Evolutionary conservation across 2,329 filamentous ascomycete species (phyloP).

Genomic region (Diaporthe sp.): DNA sequence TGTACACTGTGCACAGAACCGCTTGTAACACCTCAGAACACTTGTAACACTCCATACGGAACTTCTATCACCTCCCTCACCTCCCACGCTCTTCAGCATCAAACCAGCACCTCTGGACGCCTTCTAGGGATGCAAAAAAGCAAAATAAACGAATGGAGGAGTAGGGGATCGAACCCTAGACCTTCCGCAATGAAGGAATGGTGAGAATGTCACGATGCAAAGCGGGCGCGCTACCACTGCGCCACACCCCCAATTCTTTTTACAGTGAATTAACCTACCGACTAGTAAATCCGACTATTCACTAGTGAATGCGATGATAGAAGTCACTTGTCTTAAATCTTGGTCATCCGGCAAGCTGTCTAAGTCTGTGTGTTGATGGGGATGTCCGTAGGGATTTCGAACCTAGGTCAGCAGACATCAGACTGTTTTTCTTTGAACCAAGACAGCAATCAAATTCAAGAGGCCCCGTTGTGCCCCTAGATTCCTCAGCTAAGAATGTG

Average conservation of each 20-base stretch:
- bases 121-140: neutral
- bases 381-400: neutral
- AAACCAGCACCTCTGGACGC: neutral
- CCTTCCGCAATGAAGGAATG: slow-evolving; percentile 28
- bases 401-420: too few relatives aligned
- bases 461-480: too few relatives aligned
- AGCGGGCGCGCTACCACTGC: slow-evolving; percentile 38
- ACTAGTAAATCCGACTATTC: too few relatives aligned
- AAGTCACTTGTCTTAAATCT: too few relatives aligned
- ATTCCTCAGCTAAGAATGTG: too few relatives aligned
- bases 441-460: too few relatives aligned
- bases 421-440: neutral
- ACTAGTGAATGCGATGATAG: too few relatives aligned
- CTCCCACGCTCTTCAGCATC: neutral
- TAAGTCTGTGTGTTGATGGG: too few relatives aligned
- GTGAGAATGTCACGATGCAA: slow-evolving; percentile 16
- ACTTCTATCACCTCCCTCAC: too few relatives aligned
- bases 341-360: too few relatives aligned
- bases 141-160: slow-evolving; percentile 1
- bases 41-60: too few relatives aligned
- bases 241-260: slow-evolving; percentile 24
- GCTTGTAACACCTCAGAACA: neutral
- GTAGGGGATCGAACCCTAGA: slow-evolving; percentile 34
- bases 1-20: neutral
- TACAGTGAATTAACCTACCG: too few relatives aligned